Evolutionary conservation across 176 grass and related monocot species (phyloP).

Genomic region (Zoysia pacifica): DNA sequence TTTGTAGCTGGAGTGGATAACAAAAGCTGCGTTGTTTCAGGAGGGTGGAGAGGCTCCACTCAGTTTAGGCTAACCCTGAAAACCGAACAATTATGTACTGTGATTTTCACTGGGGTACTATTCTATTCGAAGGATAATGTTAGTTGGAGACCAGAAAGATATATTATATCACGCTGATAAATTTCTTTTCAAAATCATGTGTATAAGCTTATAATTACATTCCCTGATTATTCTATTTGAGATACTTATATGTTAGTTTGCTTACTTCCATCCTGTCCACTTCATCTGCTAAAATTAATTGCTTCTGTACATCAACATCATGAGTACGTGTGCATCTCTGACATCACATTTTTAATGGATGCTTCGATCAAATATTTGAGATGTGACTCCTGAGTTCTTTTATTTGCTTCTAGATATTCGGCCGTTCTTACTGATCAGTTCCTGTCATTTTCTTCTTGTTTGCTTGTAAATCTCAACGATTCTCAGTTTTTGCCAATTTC

Average conservation of each 20-base stretch:
- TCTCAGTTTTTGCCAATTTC: not conserved
- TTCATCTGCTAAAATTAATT: constrained; percentile 1
- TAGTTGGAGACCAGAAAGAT: not conserved
- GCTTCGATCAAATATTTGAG: constrained; percentile 6
- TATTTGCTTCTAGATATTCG: not conserved
- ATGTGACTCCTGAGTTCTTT: not conserved
- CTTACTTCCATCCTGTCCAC: not conserved
- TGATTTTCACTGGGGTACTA: not conserved
- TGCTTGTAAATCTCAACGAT: not conserved
- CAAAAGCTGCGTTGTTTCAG: not conserved
- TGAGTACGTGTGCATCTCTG: not conserved
- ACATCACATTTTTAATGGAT: not conserved
- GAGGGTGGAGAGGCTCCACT: not conserved
- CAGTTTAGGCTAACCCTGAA: constrained; percentile 4
- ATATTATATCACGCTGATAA: not conserved
- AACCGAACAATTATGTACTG: not conserved
- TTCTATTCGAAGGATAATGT: not conserved
- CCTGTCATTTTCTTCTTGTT: not conserved
- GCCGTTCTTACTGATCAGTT: not conserved
- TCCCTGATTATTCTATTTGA: not conserved
- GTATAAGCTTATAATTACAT: not conserved
- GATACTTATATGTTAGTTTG: not conserved
- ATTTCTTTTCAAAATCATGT: not conserved
- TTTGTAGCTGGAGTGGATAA: constrained; percentile 13
- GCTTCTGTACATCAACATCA: not conserved